Conservation (phyloP, 2,329 filamentous ascomycete genomes). For the Zymoseptoria ardabiliae region DNA sequence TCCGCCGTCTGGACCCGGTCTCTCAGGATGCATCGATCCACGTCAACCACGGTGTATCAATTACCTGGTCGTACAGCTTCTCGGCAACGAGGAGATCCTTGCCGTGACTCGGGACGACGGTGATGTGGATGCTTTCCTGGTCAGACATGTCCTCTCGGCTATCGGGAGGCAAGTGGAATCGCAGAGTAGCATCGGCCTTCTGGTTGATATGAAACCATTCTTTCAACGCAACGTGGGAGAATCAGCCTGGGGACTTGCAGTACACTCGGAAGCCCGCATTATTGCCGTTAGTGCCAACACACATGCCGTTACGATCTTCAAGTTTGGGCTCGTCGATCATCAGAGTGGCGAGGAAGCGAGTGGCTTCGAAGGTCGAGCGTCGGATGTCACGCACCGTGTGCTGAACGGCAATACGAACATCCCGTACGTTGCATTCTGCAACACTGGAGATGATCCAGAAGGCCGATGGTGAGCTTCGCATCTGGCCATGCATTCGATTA, state of each 20-base stretch:
- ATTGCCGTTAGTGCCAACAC: slow-evolving; percentile 81
- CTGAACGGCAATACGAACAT: slow-evolving; percentile 42
- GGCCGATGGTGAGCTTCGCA: slow-evolving; percentile 39
- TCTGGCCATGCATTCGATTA: not conserved
- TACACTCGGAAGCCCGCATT: slow-evolving; percentile 73
- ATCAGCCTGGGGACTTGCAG: slow-evolving; percentile 82
- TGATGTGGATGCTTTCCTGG: slow-evolving; percentile 40
- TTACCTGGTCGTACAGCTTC: slow-evolving; percentile 36
- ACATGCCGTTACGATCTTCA: slow-evolving; percentile 50
- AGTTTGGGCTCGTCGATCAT: slow-evolving; percentile 47
- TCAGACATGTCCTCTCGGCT: slow-evolving; percentile 29
- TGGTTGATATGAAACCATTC: slow-evolving; percentile 49
- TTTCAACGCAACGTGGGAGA: slow-evolving; percentile 67
- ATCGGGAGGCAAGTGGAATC: slow-evolving; percentile 24
- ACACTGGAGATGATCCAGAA: slow-evolving; percentile 47
- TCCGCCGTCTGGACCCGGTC: slow-evolving; percentile 27
- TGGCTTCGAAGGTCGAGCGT: slow-evolving; percentile 9
- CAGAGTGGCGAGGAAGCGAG: slow-evolving; percentile 4
- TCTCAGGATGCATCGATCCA: slow-evolving; percentile 31
- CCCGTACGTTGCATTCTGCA: slow-evolving; percentile 52
- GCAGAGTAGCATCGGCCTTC: slow-evolving; percentile 16
- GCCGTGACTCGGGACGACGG: slow-evolving; percentile 53
- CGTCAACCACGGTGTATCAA: slow-evolving; percentile 39
- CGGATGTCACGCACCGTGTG: slow-evolving; percentile 23
- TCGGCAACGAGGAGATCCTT: slow-evolving; percentile 41